phyloP scores from a whole-genome alignment of 352 stramenopile genomes.

The Globisporangium megalacanthum region DNA sequence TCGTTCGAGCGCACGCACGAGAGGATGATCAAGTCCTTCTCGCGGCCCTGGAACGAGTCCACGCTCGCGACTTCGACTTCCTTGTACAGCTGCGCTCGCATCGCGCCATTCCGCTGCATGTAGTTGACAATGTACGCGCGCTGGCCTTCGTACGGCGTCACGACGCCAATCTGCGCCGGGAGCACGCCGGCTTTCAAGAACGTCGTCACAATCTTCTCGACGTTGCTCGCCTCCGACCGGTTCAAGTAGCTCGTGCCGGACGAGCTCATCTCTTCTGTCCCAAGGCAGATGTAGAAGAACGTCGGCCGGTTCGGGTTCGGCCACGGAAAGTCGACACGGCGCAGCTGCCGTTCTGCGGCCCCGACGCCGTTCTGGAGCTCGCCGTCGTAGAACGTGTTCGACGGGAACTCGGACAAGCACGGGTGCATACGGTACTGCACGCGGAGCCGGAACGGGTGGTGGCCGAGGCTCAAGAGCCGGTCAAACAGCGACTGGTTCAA shows the following conservation, averaged over 20 bases:
- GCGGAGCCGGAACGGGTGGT: conserved; percentile 95
- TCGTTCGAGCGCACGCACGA: conserved; percentile 99
- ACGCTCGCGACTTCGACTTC: conserved; percentile 98
- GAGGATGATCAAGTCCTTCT: conserved; percentile 99
- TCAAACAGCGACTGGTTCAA: conserved; percentile 98
- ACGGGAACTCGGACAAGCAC: conserved; percentile 98
- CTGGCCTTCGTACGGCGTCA: conserved; percentile 98
- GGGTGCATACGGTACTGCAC: conserved; percentile 99
- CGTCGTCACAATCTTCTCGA: conserved; percentile 98
- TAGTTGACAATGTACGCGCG: conserved; percentile 98
- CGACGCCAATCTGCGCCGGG: conserved; percentile 92
- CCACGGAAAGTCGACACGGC: conserved; percentile 95
- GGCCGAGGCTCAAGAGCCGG: conserved; percentile 93
- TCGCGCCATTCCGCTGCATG: conserved; percentile 94
- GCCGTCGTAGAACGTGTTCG: conserved; percentile 99
- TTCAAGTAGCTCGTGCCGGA: conserved; percentile 99
- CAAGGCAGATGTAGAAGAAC: conserved; percentile 96
- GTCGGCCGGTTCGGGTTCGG: conserved; percentile 96
- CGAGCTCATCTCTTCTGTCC: conserved; percentile 97
- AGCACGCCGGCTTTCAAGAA: conserved; percentile 93
- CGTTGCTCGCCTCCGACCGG: conserved; percentile 95
- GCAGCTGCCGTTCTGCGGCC: conserved; percentile 89
- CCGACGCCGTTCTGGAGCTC: conserved; percentile 98
- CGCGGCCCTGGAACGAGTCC: conserved; percentile 98
- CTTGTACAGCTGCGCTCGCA: conserved; percentile 94